A percentile compares a stretch with the other conserved stretches of the same genome.
Evolutionary conservation across 2,329 filamentous ascomycete genomes (phyloP).

Genomic region (Pseudopyrenochaeta lycopersici): DNA sequence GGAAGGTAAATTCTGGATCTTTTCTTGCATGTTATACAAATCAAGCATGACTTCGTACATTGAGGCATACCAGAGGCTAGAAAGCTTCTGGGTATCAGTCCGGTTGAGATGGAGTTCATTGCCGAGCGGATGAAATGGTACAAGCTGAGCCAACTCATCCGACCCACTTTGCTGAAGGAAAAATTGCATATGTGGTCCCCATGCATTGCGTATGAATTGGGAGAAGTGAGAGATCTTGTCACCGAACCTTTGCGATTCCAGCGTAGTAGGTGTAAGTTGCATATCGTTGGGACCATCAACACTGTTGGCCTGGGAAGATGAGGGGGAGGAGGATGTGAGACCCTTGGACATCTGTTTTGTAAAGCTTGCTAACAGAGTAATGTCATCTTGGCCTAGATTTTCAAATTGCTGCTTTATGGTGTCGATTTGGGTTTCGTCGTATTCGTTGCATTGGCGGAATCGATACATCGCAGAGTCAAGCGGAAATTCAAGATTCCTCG

Average conservation of each 20-base stretch:
- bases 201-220: constrained; percentile 43
- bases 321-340: constrained; percentile 9
- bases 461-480: constrained; percentile 52
- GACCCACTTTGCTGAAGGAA: constrained; percentile 7
- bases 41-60: constrained; percentile 43
- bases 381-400: constrained; percentile 48
- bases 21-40: constrained; percentile 41
- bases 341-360: constrained; percentile 34
- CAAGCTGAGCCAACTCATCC: constrained; percentile 22
- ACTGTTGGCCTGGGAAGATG: constrained; percentile 6
- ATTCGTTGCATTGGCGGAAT: constrained; percentile 42
- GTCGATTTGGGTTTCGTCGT: constrained; percentile 9
- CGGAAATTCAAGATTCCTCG: constrained; percentile 32
- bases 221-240: constrained; percentile 27
- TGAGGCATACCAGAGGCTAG: constrained; percentile 27
- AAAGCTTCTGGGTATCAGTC: constrained; percentile 10
- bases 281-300: not conserved
- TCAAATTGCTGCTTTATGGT: constrained; percentile 40
- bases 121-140: constrained; percentile 56
- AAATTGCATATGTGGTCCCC: constrained; percentile 19
- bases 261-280: not conserved
- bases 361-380: constrained; percentile 37
- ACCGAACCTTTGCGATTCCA: not conserved
- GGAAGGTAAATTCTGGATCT: constrained; percentile 36
- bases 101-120: constrained; percentile 54